Base-by-base conservation (phyloP, 331 rosid genomes). In the Rhamnella rubrinervis region DNA sequence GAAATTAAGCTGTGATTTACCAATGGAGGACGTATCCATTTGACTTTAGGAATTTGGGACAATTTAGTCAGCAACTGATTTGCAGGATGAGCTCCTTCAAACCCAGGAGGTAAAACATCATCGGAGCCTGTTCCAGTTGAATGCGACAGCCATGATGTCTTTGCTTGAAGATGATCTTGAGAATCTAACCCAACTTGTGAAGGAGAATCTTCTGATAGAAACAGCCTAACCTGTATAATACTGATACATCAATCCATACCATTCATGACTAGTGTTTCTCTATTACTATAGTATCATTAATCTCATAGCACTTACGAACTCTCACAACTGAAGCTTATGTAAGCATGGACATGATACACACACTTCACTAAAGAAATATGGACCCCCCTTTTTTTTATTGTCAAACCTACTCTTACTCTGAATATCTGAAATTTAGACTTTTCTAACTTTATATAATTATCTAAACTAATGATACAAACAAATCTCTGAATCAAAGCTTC, bases 151-250 rank as follows among this genome's bases (percentile, higher is more conserved):
- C 85, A 84, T 10, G 96, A 84, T 56, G 85, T 39, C 82, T 93
- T 93, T 37, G 91, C 92, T 80, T 93, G 98, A 74, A 93, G 98
- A 83, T 93, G 91, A 77, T 93, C 97, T 80, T 90, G 98, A 83
- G 92, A 81, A 21, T 81, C 87, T 66, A 84, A 80, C 66, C 98
- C 95, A 76, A 87, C 91, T 77, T 78, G 95, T 17, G 92, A 81
- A 71, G 98, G 97, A 72, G 86, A 87, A 3, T 93, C 98, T 76
- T 93, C 98, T n/a, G 89, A 85, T 66, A 91, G 82, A 78, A 91
- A 93, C 85, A 93, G 61, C 84, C 70, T 87, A 70, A 91, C 90
- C 95, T 90, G 95, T 65, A 66, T 20, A 64, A 59, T 44, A 59
- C 41, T 74, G 62, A 78, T 20, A 46, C 55, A 60, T 64, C 38